Conservation (phyloP, 2,329 filamentous ascomycete genomes). For the Ascochyta pisi region DNA sequence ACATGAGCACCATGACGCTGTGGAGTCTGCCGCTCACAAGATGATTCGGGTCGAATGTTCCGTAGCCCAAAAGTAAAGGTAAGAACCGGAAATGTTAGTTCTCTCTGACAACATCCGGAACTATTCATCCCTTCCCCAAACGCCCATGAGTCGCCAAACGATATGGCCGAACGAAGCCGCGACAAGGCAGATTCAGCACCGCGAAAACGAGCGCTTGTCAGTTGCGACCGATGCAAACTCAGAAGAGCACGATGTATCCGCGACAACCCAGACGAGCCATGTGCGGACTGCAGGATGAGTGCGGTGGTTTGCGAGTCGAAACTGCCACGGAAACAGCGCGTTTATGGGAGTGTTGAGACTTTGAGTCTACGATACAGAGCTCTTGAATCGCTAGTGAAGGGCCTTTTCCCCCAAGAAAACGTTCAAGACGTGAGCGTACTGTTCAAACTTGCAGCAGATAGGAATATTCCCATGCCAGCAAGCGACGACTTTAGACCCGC, state of each 20-base stretch:
- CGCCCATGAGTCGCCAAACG: conserved; percentile 12
- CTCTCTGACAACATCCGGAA: conserved; percentile 15
- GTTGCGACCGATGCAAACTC: conserved; percentile 42
- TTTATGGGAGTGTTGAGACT: conserved; percentile 57
- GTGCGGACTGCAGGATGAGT: conserved; percentile 50
- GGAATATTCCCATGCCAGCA: conserved; percentile 49
- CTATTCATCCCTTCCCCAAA: conserved; percentile 7
- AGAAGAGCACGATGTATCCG: conserved; percentile 40
- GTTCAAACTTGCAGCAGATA: conserved; percentile 50
- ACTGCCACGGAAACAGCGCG: conserved; percentile 54
- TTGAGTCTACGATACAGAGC: conserved; percentile 53
- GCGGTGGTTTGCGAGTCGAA: conserved; percentile 53
- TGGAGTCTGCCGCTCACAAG: conserved; percentile 14
- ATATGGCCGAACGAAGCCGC: conserved; percentile 18
- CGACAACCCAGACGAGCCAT: conserved; percentile 39
- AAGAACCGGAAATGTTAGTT: conserved; percentile 6
- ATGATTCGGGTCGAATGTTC: conserved; percentile 9
- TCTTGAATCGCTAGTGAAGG: conserved; percentile 52
- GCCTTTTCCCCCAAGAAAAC: conserved; percentile 51
- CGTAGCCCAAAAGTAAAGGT: conserved; percentile 9
- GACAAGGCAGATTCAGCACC: conserved; percentile 27
- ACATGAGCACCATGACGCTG: conserved; percentile 16
- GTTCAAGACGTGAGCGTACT: conserved; percentile 49
- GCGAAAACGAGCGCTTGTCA: conserved; percentile 40
- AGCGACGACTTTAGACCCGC: conserved; percentile 35